A percentile compares a stretch with the other conserved stretches of the same genome.
These are phyloP conservation scores for Pythium plurisporium DNA, from an alignment of 352 stramenopile genomes.

Conservation along the genomic window DNA sequence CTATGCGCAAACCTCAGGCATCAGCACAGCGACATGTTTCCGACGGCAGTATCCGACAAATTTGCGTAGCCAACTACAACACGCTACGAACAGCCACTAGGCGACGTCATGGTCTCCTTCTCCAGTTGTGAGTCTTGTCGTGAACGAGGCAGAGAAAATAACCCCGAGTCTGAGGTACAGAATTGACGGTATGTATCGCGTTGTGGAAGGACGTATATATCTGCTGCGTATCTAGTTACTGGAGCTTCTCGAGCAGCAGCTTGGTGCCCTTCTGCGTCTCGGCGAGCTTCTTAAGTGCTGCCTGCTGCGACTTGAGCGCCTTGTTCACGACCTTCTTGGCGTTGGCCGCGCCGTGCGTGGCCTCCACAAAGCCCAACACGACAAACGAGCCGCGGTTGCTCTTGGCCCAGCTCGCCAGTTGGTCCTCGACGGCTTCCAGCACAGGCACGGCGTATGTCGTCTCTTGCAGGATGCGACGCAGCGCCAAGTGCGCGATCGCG, in stretches of 20 bases:
- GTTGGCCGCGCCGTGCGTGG: constrained; percentile 46
- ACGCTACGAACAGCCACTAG: no score
- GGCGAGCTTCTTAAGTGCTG: constrained; percentile 54
- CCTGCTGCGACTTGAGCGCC: constrained; percentile 51
- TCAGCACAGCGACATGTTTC: no score
- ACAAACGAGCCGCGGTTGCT: constrained; percentile 84
- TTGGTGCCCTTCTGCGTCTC: constrained; percentile 69
- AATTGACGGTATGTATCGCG: neutral
- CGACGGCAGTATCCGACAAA: no score
- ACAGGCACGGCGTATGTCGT: constrained; percentile 47
- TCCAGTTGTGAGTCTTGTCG: no score
- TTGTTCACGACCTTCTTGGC: constrained; percentile 50
- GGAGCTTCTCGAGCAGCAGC: constrained; percentile 81
- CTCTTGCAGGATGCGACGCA: constrained; percentile 80
- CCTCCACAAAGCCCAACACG: constrained; percentile 75
- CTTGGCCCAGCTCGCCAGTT: constrained; percentile 45
- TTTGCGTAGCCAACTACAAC: no score
- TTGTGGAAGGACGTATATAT: no score
- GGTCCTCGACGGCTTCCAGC: constrained; percentile 42
- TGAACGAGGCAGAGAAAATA: no score
- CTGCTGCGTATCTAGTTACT: constrained; percentile 26
- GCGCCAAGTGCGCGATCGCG: constrained; percentile 61
- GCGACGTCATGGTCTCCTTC: no score
- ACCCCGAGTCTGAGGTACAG: no score
- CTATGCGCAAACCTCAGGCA: no score